Evolutionary conservation across 2,329 filamentous ascomycete species (phyloP).

Genomic region (Arthrobotrys conoides): DNA sequence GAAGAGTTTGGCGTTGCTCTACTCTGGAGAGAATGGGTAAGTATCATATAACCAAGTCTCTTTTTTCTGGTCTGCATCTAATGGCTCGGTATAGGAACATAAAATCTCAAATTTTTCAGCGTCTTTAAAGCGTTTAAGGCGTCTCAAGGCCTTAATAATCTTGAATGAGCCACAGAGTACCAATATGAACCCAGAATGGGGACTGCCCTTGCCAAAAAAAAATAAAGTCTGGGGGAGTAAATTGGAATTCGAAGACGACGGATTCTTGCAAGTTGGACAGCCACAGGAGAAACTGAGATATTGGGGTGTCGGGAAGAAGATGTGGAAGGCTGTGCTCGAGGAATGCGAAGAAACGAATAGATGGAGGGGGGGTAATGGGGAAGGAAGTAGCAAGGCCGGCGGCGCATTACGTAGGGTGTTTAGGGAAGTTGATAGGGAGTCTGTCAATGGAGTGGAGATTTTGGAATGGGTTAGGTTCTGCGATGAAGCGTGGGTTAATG

Average conservation of each 20-base stretch:
- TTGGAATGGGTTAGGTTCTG: conserved; percentile 58
- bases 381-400: not conserved
- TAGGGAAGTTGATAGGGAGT: conserved; percentile 53
- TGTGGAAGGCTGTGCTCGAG: conserved; percentile 50
- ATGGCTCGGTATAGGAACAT: conserved; percentile 29
- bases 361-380: not conserved
- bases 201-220: conserved; percentile 44
- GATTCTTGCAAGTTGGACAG: conserved; percentile 50
- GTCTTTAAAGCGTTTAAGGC: conserved; percentile 37
- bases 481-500: conserved; percentile 50
- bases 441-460: conserved; percentile 23
- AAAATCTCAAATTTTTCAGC: conserved; percentile 34
- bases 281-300: conserved; percentile 44
- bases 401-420: conserved; percentile 16
- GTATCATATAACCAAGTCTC: not conserved
- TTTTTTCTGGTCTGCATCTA: not conserved
- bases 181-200: conserved; percentile 60
- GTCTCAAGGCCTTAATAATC: conserved; percentile 42
- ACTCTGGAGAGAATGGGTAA: conserved; percentile 51
- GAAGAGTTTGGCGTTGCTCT: conserved; percentile 53
- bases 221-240: conserved; percentile 49
- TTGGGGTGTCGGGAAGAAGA: conserved; percentile 54
- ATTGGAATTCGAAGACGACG: conserved; percentile 40
- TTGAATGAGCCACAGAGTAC: conserved; percentile 51
- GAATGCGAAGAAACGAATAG: conserved; percentile 6